Evolutionary conservation across 129 eudicot species (phyloP), one percentile per base, ranked within the genome.

Genomic region (Deinandra increscens): DNA sequence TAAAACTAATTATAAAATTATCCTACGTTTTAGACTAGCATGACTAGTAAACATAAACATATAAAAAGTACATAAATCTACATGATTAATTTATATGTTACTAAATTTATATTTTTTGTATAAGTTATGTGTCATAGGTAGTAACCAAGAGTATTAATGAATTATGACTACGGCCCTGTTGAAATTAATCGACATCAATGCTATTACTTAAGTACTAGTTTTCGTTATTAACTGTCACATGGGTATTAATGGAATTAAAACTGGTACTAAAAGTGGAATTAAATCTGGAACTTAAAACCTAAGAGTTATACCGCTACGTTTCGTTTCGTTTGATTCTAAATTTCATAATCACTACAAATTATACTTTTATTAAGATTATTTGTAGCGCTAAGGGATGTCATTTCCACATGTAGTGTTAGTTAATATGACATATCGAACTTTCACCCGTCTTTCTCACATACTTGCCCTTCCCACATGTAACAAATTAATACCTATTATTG

Each of bases 151-250:
- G 2, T 23, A 38, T 36, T 4, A 20, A 55, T 53, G 64, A 53
- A 51, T 66, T 14, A 44, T 14, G 42, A 23, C 42, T 23, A 14
- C 11, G 71, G 26, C 20, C 39, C 23, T 14, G 39, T 38, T 69
- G 64, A 20, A 54, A 39, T 53, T 53, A 54, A 54, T 53, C 13
- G 64, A 54, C 22, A 38, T 69, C 5, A 69, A 69, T 50, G 22
- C 53, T 31, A 53, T 20, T 26, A 26, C 31, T 26, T 54, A 54
- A 69, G 53, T 69, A 26, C 38, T 34, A 38, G 50, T 37, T 38
- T 69, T 7, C 20, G 51, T 13, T 12, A 69, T 53, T 49, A 69
- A 34, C 1, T 69, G 53, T 54, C 74, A 69, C 74, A 69, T 69
- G 74, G 74, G 53, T 4, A 37, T 37, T 69, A 22, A 69, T 53